phyloP scores from a whole-genome alignment of 2,329 filamentous ascomycete species.

The Alternaria hordeiaustralica region DNA sequence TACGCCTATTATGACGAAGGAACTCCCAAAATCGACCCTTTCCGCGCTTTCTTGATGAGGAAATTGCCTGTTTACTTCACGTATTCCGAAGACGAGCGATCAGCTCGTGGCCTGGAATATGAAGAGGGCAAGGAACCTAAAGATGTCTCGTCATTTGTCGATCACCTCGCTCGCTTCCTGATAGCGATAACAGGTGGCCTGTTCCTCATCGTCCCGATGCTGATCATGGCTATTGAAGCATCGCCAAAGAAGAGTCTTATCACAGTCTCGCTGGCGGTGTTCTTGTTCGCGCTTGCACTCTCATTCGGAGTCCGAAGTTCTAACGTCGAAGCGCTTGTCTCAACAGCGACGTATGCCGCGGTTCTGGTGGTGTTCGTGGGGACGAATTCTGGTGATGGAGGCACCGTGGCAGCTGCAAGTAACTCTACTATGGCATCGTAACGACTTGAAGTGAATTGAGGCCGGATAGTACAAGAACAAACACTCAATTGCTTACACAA shows the following conservation, averaged over 20 bases:
- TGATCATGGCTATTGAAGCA: background rate
- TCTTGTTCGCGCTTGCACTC: background rate
- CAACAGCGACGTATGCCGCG: background rate
- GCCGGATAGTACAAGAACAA: too few species aligned
- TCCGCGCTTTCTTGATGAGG: background rate
- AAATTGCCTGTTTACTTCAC: background rate
- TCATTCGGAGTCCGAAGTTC: background rate
- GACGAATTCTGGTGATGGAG: background rate
- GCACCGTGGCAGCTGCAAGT: background rate
- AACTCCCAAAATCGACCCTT: background rate
- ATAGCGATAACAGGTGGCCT: background rate
- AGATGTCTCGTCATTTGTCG: background rate
- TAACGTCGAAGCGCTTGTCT: background rate
- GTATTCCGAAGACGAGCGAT: background rate
- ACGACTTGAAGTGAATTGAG: background rate
- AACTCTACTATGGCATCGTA: background rate
- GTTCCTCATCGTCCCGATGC: background rate
- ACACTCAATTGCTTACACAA: too few species aligned
- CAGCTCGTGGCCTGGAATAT: too few species aligned
- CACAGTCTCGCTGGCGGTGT: fast-evolving
- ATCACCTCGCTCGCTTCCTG: background rate
- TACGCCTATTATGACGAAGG: background rate
- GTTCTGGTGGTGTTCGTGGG: background rate
- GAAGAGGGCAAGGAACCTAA: background rate
- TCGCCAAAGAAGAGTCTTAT: background rate